Conservation (phyloP, 208 protist genomes). For the Wallacemonas rigidus region DNA sequence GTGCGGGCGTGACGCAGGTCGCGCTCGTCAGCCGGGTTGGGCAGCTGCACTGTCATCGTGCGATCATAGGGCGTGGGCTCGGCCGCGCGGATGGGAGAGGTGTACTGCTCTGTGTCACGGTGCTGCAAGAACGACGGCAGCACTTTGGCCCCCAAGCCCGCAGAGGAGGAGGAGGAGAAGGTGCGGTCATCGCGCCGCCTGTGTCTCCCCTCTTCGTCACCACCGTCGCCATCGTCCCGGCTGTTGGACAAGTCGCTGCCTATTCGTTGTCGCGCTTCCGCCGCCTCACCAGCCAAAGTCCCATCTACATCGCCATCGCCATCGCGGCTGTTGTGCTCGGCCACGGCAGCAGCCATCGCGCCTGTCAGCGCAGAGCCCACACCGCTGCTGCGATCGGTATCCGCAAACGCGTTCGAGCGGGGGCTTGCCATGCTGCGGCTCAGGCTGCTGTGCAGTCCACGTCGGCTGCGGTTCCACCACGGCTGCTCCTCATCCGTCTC, state of each 20-base stretch:
- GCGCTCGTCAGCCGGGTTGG: not conserved
- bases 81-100: not conserved
- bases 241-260: not conserved
- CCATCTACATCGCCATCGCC: too few species aligned
- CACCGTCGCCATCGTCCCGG: not conserved
- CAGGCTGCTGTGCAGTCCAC: conserved; percentile 2
- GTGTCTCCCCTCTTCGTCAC: not conserved
- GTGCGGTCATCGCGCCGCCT: not conserved
- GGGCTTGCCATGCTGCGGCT: conserved; percentile 5
- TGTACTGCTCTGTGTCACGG: conserved; percentile 4
- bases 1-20: not conserved
- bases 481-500: conserved; percentile 14
- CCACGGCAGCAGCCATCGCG: not conserved
- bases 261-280: not conserved
- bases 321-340: not conserved
- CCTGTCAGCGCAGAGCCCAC: not conserved
- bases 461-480: conserved; percentile 17
- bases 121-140: not conserved
- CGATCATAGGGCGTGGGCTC: not conserved
- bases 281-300: too few species aligned
- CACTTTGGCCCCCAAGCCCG: not conserved
- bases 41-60: not conserved
- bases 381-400: conserved; percentile 8
- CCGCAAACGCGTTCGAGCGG: not conserved
- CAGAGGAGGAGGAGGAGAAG: not conserved